Evolutionary conservation across 352 stramenopile genomes (phyloP).

Genomic region (Blastocystis sp.): DNA sequence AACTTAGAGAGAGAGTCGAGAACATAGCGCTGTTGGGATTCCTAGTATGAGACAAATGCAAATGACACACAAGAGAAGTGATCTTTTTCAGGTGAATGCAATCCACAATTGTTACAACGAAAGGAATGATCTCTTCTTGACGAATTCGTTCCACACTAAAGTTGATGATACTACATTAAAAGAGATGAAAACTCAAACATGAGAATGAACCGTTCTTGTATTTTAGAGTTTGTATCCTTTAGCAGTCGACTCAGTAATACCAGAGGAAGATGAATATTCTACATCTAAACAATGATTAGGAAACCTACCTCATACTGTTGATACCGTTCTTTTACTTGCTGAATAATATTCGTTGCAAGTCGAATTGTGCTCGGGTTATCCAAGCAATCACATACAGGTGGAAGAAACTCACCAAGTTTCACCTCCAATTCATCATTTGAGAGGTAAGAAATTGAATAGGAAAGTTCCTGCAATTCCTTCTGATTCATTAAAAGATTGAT

Average conservation of each 20-base stretch:
- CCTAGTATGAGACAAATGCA: not conserved
- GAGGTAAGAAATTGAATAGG: constrained; percentile 40
- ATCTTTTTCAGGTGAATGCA: not conserved
- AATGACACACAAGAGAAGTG: not conserved
- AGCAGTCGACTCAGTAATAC: not conserved
- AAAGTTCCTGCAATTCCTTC: not conserved
- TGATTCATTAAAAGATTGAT: not conserved
- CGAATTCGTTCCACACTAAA: not conserved
- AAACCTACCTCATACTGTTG: not conserved
- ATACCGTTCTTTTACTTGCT: not conserved
- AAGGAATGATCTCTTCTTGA: not conserved
- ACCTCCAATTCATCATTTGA: not conserved
- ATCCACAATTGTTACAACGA: not conserved
- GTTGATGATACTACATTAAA: not conserved
- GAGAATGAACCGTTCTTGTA: not conserved
- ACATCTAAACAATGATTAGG: not conserved
- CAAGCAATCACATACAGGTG: not conserved
- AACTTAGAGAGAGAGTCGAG: not conserved
- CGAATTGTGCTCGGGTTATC: not conserved
- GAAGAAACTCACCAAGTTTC: not conserved
- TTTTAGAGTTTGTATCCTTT: not conserved
- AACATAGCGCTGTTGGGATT: not conserved
- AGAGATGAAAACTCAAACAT: not conserved
- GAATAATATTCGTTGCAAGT: not conserved
- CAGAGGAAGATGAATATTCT: constrained; percentile 31